A percentile compares a stretch with the other conserved stretches of the same genome.
Evolutionary conservation across 2,329 filamentous ascomycete species (phyloP).

Genomic region (Leptographium lundbergii): DNA sequence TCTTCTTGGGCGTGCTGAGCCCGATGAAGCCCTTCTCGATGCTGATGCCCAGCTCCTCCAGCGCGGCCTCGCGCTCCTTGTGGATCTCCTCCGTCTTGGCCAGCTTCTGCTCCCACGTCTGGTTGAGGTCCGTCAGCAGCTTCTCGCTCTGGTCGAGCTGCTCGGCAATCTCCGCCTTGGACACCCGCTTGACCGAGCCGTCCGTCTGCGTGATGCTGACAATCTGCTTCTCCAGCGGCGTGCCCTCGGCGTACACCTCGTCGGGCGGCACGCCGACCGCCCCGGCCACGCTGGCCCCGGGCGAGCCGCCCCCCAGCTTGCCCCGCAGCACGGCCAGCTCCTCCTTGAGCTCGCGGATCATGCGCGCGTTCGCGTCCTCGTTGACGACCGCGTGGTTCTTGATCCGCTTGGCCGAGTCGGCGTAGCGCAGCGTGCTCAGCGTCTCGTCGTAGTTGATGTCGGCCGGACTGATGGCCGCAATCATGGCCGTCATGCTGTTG

Average conservation of each 20-base stretch:
- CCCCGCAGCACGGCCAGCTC: conserved; percentile 75
- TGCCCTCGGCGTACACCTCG: conserved; percentile 83
- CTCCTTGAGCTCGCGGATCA: conserved; percentile 97
- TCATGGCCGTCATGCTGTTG: conserved; percentile 99
- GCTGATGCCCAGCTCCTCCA: conserved; percentile 95
- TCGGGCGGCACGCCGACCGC: conserved; percentile 46
- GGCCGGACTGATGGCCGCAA: conserved; percentile 93
- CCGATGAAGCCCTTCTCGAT: conserved; percentile 98
- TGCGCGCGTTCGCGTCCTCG: conserved; percentile 95
- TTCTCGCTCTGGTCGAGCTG: conserved; percentile 96
- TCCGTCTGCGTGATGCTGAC: conserved; percentile 84
- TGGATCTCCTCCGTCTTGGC: conserved; percentile 93
- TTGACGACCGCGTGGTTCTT: conserved; percentile 99
- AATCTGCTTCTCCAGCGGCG: conserved; percentile 88
- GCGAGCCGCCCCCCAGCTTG: conserved; percentile 59
- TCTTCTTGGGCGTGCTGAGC: conserved; percentile 92
- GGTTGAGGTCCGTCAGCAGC: conserved; percentile 86
- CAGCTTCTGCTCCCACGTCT: conserved; percentile 97
- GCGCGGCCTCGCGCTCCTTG: conserved; percentile 85
- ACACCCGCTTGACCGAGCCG: conserved; percentile 84
- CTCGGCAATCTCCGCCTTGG: conserved; percentile 95
- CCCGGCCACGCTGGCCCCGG: conserved; percentile 27
- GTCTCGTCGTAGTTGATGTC: conserved; percentile 99
- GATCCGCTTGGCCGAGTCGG: conserved; percentile 95
- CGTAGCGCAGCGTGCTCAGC: conserved; percentile 86